Conservation (phyloP, 2,329 filamentous ascomycete species). For the Hypoxylon sp. region DNA sequence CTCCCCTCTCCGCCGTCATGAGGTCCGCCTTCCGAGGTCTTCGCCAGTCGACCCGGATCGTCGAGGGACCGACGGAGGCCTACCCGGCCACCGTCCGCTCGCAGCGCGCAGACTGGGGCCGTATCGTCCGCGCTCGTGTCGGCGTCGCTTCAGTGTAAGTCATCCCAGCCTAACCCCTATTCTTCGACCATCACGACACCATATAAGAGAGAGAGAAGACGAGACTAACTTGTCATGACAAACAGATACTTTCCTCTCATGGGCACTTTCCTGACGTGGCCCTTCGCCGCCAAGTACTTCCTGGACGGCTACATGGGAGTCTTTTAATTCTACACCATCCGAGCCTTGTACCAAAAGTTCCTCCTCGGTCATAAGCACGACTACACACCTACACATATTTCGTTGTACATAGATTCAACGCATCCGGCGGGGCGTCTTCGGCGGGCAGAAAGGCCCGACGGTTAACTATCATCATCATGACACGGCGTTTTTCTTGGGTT, state of each 20-base stretch:
- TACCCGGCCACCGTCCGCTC: conserved; percentile 6
- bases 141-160: conserved; percentile 49
- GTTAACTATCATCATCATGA: conserved; percentile 14
- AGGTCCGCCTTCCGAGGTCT: conserved; percentile 26
- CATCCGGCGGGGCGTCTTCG: conserved; percentile 20
- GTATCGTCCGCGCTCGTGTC: conserved; percentile 45
- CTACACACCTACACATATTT: conserved; percentile 9
- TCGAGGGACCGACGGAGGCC: conserved; percentile 29
- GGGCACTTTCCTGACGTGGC: conserved; percentile 50
- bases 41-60: conserved; percentile 24
- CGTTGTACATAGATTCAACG: conserved; percentile 21
- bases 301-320: conserved; percentile 42
- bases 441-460: conserved; percentile 10
- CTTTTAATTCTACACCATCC: too few relatives aligned
- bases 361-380: too few relatives aligned
- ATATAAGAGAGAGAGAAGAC: neutral
- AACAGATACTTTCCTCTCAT: conserved; percentile 50
- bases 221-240: neutral
- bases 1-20: conserved; percentile 20
- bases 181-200: neutral
- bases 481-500: conserved; percentile 25
- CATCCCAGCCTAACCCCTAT: too few relatives aligned
- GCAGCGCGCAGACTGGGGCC: conserved; percentile 47
- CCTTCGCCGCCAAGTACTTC: conserved; percentile 35
- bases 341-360: too few relatives aligned